Percentiles rank a stretch among this genome's conserved stretches.
Evolutionary conservation across 345 rosid species (phyloP).

Genomic region (Tarenaya hassleriana): DNA sequence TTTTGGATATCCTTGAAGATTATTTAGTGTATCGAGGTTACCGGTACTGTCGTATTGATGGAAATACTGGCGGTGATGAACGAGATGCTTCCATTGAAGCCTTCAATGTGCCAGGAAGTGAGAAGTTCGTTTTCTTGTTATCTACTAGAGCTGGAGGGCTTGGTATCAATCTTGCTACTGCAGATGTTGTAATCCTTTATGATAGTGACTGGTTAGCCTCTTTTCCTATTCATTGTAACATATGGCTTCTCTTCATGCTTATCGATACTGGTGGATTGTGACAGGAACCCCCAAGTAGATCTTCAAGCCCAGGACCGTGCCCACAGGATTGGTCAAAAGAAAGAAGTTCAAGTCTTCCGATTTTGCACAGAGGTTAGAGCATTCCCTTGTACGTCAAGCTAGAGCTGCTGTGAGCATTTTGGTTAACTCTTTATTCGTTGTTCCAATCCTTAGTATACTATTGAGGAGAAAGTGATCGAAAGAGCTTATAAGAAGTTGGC

Average conservation of each 20-base stretch:
- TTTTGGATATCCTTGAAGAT: conserved; percentile 97
- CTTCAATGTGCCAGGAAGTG: conserved; percentile 95
- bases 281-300: conserved; percentile 99
- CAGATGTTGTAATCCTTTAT: conserved; percentile 98
- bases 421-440: conserved; percentile 16
- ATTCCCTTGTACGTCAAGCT: conserved; percentile 7
- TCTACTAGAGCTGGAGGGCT: conserved; percentile 99
- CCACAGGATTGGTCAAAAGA: conserved; percentile 97
- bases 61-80: conserved; percentile 99
- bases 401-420: not conserved
- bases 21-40: conserved; percentile 90
- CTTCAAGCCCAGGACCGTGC: conserved; percentile 99
- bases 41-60: conserved; percentile 94
- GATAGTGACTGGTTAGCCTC: conserved; percentile 90
- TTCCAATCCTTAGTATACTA: conserved; percentile 88
- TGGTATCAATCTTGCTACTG: conserved; percentile 99
- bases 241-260: conserved; percentile 7
- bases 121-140: conserved; percentile 91
- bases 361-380: conserved; percentile 87
- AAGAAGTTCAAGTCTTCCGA: conserved; percentile 98
- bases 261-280: conserved; percentile 27
- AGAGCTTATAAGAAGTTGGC: conserved; percentile 99
- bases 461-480: conserved; percentile 98
- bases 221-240: conserved; percentile 6
- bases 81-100: conserved; percentile 98